Conservation (phyloP, 2,329 filamentous ascomycete genomes). For the Aureobasidium zeae region DNA sequence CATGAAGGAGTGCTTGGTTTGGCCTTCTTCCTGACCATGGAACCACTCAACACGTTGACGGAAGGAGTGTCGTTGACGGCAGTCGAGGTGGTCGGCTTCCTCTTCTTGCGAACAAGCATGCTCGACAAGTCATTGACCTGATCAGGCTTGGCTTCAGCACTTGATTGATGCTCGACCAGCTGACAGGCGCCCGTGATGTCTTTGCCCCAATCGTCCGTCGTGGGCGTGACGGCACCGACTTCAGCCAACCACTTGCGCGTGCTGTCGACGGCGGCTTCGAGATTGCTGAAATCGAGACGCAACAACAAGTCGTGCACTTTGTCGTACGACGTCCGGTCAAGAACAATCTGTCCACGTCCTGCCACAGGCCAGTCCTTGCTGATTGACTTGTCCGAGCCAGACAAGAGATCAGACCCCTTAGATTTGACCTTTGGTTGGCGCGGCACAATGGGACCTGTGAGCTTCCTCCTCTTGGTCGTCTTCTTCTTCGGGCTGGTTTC, state of each 20-base stretch:
- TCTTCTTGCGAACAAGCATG: conserved; percentile 43
- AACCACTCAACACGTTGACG: conserved; percentile 43
- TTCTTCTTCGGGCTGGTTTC: conserved; percentile 21
- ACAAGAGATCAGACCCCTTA: conserved; percentile 29
- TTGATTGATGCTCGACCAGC: conserved; percentile 23
- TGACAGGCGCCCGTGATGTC: conserved; percentile 16
- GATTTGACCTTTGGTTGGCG: conserved; percentile 56
- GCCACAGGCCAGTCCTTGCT: conserved; percentile 58
- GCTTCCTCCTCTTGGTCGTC: conserved; percentile 33
- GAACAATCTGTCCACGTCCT: conserved; percentile 54
- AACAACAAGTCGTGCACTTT: conserved; percentile 60
- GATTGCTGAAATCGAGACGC: conserved; percentile 61
- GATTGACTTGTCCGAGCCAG: conserved; percentile 44
- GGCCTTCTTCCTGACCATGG: conserved; percentile 49
- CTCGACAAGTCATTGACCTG: conserved; percentile 25
- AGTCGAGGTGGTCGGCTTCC: conserved; percentile 28
- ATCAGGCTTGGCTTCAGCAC: conserved; percentile 23
- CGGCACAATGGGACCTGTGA: conserved; percentile 53
- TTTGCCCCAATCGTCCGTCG: conserved; percentile 15
- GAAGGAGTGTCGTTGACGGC: conserved; percentile 15
- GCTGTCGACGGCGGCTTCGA: conserved; percentile 53
- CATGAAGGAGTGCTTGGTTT: conserved; percentile 30
- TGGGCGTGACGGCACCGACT: conserved; percentile 34
- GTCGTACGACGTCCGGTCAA: conserved; percentile 57
- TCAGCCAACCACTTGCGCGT: conserved; percentile 64